These are phyloP conservation scores for Fusarium musae DNA, from an alignment of 2,329 filamentous ascomycete species.

Conservation along the genomic window DNA sequence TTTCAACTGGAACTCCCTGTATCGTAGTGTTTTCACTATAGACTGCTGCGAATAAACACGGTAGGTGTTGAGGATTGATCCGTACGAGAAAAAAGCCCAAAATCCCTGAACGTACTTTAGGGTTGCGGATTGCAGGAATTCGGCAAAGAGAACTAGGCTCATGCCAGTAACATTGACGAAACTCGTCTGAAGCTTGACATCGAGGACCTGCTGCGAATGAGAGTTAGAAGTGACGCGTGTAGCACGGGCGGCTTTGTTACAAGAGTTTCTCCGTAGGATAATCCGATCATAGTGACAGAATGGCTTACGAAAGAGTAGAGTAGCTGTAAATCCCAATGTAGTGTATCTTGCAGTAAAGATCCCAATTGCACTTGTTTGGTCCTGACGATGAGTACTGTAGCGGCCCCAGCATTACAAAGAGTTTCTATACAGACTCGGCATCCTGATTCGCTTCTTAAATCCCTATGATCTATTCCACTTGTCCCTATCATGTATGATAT, in stretches of 20 bases:
- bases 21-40: neutral
- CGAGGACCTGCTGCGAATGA: neutral
- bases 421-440: too few relatives aligned
- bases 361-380: neutral
- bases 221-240: neutral
- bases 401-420: neutral
- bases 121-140: neutral
- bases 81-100: neutral
- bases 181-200: neutral
- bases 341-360: neutral
- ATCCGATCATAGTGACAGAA: neutral
- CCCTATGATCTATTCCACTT: rapidly evolving
- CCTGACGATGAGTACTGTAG: neutral
- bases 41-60: too few relatives aligned
- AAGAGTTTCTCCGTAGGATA: neutral
- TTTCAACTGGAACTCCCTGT: neutral
- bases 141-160: neutral
- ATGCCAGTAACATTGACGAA: neutral
- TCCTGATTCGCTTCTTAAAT: neutral
- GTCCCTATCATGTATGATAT: neutral
- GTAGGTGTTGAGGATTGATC: too few relatives aligned
- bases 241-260: too few relatives aligned
- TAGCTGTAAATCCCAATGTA: too few relatives aligned
- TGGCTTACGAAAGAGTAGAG: neutral
- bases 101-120: neutral